A percentile compares a stretch with the other conserved stretches of the same genome.
Evolutionary conservation across 2,329 filamentous ascomycete genomes (phyloP).

Genomic region (Gaeumannomyces sp.): DNA sequence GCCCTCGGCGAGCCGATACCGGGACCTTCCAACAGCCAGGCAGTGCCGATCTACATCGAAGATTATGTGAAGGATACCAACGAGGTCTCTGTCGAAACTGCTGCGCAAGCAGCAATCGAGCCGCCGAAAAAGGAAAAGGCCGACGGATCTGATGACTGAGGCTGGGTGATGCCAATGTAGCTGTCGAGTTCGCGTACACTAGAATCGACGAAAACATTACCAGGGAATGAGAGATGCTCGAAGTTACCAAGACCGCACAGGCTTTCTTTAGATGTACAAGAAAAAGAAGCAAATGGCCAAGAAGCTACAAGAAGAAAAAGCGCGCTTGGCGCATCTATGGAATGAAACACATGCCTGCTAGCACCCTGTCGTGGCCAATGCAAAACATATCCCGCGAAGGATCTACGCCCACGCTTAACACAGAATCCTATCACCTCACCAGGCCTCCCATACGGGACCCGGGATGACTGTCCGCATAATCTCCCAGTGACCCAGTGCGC

Average conservation of each 20-base stretch:
- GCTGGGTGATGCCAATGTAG: neutral
- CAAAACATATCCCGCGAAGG: neutral
- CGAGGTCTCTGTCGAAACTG: slow-evolving; percentile 15
- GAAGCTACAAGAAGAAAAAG: slow-evolving; percentile 1
- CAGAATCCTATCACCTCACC: slow-evolving; percentile 63
- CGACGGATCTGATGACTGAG: slow-evolving; percentile 11
- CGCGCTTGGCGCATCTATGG: neutral
- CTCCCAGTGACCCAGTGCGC: slow-evolving; percentile 79
- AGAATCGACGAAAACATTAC: no score
- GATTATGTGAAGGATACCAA: slow-evolving; percentile 36
- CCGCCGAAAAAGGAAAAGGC: slow-evolving; percentile 13
- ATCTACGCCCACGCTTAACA: neutral
- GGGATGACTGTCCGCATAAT: slow-evolving; percentile 87
- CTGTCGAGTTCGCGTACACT: neutral
- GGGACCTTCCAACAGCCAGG: slow-evolving; percentile 51
- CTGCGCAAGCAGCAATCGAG: slow-evolving; percentile 18
- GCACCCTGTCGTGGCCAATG: neutral
- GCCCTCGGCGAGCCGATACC: slow-evolving; percentile 58
- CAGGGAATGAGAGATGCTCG: no score
- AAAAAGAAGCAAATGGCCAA: neutral
- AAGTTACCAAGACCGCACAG: neutral
- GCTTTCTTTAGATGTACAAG: neutral
- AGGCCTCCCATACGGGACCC: slow-evolving; percentile 74
- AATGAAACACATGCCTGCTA: neutral
- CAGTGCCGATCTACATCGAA: slow-evolving; percentile 56